Conservation (phyloP, 805 yeast genomes). For the Saccharomycopsis malanga region DNA sequence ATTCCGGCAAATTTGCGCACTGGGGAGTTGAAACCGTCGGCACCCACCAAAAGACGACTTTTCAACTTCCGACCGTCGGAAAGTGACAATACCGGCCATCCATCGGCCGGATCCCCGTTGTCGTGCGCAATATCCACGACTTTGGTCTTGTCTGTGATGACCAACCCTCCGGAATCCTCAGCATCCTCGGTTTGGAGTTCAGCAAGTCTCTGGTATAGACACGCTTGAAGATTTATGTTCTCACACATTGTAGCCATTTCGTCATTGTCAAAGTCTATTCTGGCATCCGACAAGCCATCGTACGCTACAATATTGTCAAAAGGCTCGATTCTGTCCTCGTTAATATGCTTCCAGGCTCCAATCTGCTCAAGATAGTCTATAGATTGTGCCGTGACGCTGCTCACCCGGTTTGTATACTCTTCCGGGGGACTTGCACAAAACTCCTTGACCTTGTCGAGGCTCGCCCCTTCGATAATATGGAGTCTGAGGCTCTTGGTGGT, state of each 20-base stretch:
- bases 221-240: constrained; percentile 74
- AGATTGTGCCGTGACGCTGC: constrained; percentile 79
- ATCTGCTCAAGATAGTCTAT: constrained; percentile 56
- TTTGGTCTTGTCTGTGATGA: constrained; percentile 53
- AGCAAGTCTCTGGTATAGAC: constrained; percentile 48
- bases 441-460: constrained; percentile 42
- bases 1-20: constrained; percentile 78
- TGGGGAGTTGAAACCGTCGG: constrained; percentile 94
- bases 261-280: constrained; percentile 63
- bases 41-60: constrained; percentile 81
- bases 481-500: constrained; percentile 52
- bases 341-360: constrained; percentile 70
- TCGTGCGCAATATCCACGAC: constrained; percentile 46
- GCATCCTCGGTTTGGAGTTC: constrained; percentile 31
- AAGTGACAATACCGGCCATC: constrained; percentile 74
- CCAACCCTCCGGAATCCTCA: constrained; percentile 28
- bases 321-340: constrained; percentile 63
- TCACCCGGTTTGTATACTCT: constrained; percentile 69
- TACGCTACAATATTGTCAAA: constrained; percentile 81
- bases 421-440: constrained; percentile 40
- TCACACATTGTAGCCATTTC: constrained; percentile 83
- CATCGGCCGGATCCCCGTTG: constrained; percentile 26
- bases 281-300: constrained; percentile 70
- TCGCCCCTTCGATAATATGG: constrained; percentile 67
- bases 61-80: constrained; percentile 56